Evolutionary conservation across 169 alveolate species (phyloP), one percentile per base, ranked within the genome.

Genomic region (Eimeria maxima): DNA sequence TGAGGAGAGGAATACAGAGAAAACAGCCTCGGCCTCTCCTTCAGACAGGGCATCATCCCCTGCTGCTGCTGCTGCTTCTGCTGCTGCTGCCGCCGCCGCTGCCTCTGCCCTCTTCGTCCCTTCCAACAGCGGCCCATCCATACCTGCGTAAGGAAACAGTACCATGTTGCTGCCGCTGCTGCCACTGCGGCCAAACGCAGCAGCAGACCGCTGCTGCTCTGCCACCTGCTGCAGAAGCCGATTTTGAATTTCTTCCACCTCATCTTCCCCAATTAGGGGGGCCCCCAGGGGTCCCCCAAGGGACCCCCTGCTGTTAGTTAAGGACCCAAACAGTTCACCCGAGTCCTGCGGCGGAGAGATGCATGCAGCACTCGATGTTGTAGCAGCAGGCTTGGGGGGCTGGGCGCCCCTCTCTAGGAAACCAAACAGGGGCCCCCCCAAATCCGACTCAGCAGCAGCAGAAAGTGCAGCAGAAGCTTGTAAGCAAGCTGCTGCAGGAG

Each of bases 121-220:
- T 2, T 74, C 84, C 65, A 18, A 27, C 33, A 47, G 33, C 20
- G 45, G 33, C 29, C 38, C 24, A 69, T 47, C 89, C 67, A 60
- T 78, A 3, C 89, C 33, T 24, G 42, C n/a, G 89, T 60, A 6
- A 24, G 89, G 60, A 14, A 53, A 53, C 60, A 53, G 60, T 14
- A 53, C 20, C 60, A 53, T 53, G 60, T 14, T 53, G 60, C 60
- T 53, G 60, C 60, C 16, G 3, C 60, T 53, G 60, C 60, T 53
- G 60, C 60, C 16, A 14, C 60, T 53, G 60, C 60, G 60, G 16
- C 10, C 60, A 1, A 1, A 53, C 60, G 60, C 60, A 53, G 60
- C 89, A 13, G 89, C 89, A 33, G 84, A 74, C 65, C 47, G 69
- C 89, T 78, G 89, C 69, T 78, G 89, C 89, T 78, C 44, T 33